Percentiles rank a stretch among this genome's conserved stretches.
phyloP scores from a whole-genome alignment of 2,329 filamentous ascomycete species.

The Sarocladiaceae sp. region DNA sequence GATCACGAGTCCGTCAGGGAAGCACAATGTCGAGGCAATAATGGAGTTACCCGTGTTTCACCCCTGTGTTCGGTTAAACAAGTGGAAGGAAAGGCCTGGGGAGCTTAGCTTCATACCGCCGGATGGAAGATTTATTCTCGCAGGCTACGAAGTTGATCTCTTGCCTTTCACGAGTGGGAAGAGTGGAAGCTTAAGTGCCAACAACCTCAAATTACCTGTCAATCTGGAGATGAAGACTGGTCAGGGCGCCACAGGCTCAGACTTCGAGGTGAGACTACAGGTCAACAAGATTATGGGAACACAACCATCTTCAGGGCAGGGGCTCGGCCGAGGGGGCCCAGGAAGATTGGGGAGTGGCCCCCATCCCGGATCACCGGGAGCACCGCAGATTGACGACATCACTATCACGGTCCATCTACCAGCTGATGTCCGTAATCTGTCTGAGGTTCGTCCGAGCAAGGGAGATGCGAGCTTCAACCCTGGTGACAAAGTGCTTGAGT shows the following conservation, averaged over 20 bases:
- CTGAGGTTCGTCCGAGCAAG: constrained; percentile 71
- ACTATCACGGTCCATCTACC: constrained; percentile 74
- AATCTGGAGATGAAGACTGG: constrained; percentile 75
- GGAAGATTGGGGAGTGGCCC: constrained; percentile 30
- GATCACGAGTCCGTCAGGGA: constrained; percentile 75
- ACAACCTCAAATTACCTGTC: constrained; percentile 73
- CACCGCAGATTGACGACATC: constrained; percentile 68
- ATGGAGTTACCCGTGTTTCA: constrained; percentile 92
- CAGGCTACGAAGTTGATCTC: constrained; percentile 89
- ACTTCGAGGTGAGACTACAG: constrained; percentile 81
- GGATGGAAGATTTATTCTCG: constrained; percentile 87
- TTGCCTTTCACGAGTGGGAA: constrained; percentile 62
- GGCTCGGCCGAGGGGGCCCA: constrained; percentile 34
- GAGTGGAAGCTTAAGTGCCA: constrained; percentile 46
- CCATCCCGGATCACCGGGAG: constrained; percentile 47
- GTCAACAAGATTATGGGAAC: constrained; percentile 59
- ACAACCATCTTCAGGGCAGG: constrained; percentile 20
- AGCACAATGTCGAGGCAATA: constrained; percentile 64
- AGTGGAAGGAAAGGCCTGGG: constrained; percentile 83
- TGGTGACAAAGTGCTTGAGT: constrained; percentile 67
- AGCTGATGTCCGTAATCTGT: constrained; percentile 70
- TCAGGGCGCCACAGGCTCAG: constrained; percentile 66
- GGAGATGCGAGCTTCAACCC: constrained; percentile 80
- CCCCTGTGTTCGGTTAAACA: constrained; percentile 83
- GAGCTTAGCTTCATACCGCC: constrained; percentile 95